Evolutionary conservation across 2,329 filamentous ascomycete species (phyloP).

Genomic region (Talaromyces rugulosus): DNA sequence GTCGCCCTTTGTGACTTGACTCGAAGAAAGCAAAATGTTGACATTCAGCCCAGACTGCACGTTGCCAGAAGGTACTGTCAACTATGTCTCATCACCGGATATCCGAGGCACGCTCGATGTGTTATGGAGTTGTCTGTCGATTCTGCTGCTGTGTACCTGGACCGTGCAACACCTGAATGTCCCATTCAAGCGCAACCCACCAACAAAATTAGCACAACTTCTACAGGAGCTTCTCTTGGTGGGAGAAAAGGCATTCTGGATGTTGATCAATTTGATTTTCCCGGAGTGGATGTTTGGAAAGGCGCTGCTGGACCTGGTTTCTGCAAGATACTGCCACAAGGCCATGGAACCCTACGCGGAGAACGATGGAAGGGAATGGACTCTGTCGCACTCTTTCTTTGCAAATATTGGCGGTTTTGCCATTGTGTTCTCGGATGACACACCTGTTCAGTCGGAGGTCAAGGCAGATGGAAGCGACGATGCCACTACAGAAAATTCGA

Average conservation of each 20-base stretch:
- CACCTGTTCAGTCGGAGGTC: neutral
- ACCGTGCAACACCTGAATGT: constrained; percentile 20
- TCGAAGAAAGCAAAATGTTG: too few species aligned
- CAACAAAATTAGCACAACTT: neutral
- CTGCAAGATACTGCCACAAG: neutral
- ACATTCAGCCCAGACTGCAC: neutral
- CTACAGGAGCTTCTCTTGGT: neutral
- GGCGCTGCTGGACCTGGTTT: neutral
- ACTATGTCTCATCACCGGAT: constrained; percentile 15
- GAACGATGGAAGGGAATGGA: neutral
- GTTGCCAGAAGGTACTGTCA: neutral
- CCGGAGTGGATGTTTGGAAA: neutral
- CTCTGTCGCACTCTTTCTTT: neutral
- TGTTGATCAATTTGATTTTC: neutral
- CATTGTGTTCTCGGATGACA: neutral
- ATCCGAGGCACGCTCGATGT: constrained; percentile 20
- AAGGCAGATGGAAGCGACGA: too few species aligned
- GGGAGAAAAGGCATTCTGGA: neutral
- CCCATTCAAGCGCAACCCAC: constrained; percentile 5
- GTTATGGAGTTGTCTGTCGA: constrained; percentile 18
- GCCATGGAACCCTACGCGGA: neutral
- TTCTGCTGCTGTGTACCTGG: constrained; percentile 20
- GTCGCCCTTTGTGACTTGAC: too few species aligned
- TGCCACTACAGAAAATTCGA: too few species aligned
- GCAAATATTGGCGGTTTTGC: neutral